Percentiles rank a stretch among this genome's conserved stretches.
Evolutionary conservation across 768 basidiomycete genomes (phyloP).

Genomic region (Dentipellis fragilis): DNA sequence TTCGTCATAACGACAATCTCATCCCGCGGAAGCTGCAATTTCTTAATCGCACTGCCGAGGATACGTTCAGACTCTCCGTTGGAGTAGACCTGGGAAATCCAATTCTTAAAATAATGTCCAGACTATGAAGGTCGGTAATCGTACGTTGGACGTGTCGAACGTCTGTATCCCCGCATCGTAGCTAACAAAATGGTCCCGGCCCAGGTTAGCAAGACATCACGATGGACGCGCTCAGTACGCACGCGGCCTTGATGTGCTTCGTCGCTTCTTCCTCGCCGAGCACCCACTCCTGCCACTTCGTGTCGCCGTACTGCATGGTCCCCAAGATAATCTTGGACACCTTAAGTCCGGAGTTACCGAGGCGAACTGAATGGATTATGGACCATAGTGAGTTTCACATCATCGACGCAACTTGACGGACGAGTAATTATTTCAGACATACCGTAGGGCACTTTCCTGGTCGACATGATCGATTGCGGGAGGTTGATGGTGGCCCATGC

Average conservation of each 20-base stretch:
- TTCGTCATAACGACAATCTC: constrained; percentile 45
- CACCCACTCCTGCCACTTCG: constrained; percentile 28
- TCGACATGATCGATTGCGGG: not conserved
- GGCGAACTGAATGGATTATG: constrained; percentile 12
- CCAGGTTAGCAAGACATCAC: not conserved
- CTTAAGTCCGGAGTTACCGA: constrained; percentile 21
- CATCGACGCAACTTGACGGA: not conserved
- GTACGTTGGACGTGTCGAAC: constrained; percentile 28
- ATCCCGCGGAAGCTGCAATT: constrained; percentile 33
- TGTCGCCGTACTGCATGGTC: constrained; percentile 23
- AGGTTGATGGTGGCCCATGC: not conserved
- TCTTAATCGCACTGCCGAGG: constrained; percentile 37
- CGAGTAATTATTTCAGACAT: not conserved
- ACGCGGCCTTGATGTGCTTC: too few species aligned
- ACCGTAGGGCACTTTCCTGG: not conserved
- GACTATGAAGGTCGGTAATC: not conserved
- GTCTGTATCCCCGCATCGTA: constrained; percentile 31
- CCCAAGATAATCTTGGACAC: too few species aligned
- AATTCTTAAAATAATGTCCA: not conserved
- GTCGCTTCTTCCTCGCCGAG: constrained; percentile 25
- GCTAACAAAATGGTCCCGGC: not conserved
- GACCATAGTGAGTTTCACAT: too few species aligned
- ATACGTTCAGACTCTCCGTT: constrained; percentile 33
- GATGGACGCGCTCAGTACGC: constrained; percentile 7
- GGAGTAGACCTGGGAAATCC: constrained; percentile 22